phyloP scores from a whole-genome alignment of 139 green algal species.

The Ettlia oleoabundans region DNA sequence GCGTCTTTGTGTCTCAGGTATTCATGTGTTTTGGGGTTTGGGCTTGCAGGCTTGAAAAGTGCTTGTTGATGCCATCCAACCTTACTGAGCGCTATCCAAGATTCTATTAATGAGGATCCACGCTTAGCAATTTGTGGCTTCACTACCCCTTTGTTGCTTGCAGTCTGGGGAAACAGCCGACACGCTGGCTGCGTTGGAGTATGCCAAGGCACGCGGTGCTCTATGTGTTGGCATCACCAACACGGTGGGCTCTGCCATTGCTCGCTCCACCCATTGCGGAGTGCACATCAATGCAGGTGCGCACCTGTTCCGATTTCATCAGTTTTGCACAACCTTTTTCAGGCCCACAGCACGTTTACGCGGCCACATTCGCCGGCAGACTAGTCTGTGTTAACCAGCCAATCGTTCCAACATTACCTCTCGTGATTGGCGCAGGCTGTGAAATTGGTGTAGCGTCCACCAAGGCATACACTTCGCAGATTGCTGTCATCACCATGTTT shows the following conservation, averaged over 20 bases:
- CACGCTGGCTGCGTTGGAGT: constrained; percentile 69
- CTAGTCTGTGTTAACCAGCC: no score
- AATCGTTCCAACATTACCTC: no score
- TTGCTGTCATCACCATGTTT: constrained; percentile 77
- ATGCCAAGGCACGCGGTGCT: constrained; percentile 65
- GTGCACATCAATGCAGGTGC: constrained; percentile 79
- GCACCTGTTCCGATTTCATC: no score
- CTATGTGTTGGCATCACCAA: constrained; percentile 85
- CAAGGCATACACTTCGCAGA: constrained; percentile 70
- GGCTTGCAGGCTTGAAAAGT: no score
- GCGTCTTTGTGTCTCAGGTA: constrained; percentile 67
- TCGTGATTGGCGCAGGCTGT: constrained; percentile 55
- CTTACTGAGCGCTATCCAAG: no score
- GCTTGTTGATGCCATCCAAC: no score
- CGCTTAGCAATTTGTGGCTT: no score
- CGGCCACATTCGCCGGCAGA: no score
- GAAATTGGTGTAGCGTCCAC: constrained; percentile 86
- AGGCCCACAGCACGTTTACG: no score
- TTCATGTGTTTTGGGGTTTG: no score
- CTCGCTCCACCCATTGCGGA: constrained; percentile 73
- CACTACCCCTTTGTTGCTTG: neutral
- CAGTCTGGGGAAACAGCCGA: constrained; percentile 83
- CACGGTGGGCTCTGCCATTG: constrained; percentile 82
- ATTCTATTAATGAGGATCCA: no score
- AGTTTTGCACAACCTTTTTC: no score